Percentiles rank a stretch among this genome's conserved stretches.
Conservation (phyloP, 371 early-diverging fungal genomes). For the Umbelopsis sp. region DNA sequence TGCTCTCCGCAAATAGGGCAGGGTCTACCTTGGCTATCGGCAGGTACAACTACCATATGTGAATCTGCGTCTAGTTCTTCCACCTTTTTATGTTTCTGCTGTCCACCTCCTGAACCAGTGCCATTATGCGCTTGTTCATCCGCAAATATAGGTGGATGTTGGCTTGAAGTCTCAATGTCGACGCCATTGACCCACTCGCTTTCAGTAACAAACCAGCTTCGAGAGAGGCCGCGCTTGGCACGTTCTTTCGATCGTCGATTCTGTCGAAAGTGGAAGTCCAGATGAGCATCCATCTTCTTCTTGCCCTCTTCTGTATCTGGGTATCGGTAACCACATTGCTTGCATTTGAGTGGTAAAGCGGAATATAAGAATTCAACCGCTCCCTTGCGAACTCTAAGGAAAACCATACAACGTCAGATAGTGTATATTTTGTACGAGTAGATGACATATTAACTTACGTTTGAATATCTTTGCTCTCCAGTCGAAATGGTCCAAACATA, state of each 20-base stretch:
- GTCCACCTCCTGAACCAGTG: slow-evolving; percentile 26
- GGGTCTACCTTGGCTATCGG: slow-evolving; percentile 48
- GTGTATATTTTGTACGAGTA: background rate
- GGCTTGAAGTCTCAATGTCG: slow-evolving; percentile 49
- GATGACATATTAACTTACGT: slow-evolving; percentile 26
- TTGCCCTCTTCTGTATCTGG: slow-evolving; percentile 70
- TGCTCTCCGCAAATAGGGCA: slow-evolving; percentile 91
- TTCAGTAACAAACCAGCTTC: slow-evolving; percentile 86
- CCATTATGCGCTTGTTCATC: slow-evolving; percentile 11
- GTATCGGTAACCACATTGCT: slow-evolving; percentile 90
- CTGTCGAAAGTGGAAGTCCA: slow-evolving; percentile 95
- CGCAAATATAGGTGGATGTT: slow-evolving; percentile 29
- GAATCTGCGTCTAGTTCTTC: slow-evolving; percentile 33
- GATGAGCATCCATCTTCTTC: slow-evolving; percentile 78
- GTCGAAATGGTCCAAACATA: slow-evolving; percentile 29
- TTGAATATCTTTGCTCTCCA: slow-evolving; percentile 55
- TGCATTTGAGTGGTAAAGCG: slow-evolving; percentile 78
- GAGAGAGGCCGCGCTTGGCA: slow-evolving; percentile 72
- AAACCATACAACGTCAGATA: background rate
- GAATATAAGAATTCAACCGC: slow-evolving; percentile 75
- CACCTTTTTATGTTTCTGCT: slow-evolving; percentile 21
- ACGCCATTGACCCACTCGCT: slow-evolving; percentile 60
- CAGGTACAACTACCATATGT: slow-evolving; percentile 52
- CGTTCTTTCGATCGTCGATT: slow-evolving; percentile 83
- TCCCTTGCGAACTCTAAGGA: slow-evolving; percentile 29